Evolutionary conservation across 2,329 filamentous ascomycete species (phyloP).

Genomic region (Aspergillus flavus): DNA sequence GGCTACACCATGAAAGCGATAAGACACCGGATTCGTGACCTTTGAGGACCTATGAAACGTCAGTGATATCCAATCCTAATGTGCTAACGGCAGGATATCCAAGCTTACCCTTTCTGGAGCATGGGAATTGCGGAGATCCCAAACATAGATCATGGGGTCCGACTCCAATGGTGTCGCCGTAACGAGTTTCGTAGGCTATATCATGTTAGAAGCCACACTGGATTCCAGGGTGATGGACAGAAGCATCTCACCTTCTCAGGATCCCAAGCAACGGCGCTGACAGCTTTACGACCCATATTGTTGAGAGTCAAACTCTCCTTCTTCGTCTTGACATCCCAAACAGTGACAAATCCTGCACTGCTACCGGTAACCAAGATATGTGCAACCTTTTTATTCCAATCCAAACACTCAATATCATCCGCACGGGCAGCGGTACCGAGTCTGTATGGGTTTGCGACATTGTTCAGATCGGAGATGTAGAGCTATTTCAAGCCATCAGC

Average conservation of each 20-base stretch:
- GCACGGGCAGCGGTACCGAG: constrained; percentile 84
- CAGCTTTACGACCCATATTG: constrained; percentile 82
- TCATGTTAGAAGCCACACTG: constrained; percentile 19
- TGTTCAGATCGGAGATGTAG: constrained; percentile 92
- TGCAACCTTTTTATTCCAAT: constrained; percentile 97
- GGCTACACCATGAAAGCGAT: constrained; percentile 91
- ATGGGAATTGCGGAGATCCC: constrained; percentile 95
- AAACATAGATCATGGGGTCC: constrained; percentile 83
- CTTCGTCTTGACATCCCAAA: constrained; percentile 98
- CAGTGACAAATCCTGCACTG: constrained; percentile 90
- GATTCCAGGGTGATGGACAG: background rate
- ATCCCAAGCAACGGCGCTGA: constrained; percentile 96
- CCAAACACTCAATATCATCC: constrained; percentile 93
- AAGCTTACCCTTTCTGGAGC: constrained; percentile 69
- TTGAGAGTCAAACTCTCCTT: constrained; percentile 96
- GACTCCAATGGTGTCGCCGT: constrained; percentile 90
- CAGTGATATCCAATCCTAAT: constrained; percentile 17
- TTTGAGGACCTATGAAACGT: constrained; percentile 64
- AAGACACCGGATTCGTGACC: constrained; percentile 95
- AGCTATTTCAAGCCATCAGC: constrained; percentile 50
- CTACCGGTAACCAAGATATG: constrained; percentile 96
- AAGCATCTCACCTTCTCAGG: constrained; percentile 68
- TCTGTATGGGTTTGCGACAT: constrained; percentile 83
- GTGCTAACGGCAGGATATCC: constrained; percentile 15
- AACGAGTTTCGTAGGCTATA: constrained; percentile 79